phyloP scores from a whole-genome alignment of 2,329 filamentous ascomycete genomes.

The Huntiella decipiens region DNA sequence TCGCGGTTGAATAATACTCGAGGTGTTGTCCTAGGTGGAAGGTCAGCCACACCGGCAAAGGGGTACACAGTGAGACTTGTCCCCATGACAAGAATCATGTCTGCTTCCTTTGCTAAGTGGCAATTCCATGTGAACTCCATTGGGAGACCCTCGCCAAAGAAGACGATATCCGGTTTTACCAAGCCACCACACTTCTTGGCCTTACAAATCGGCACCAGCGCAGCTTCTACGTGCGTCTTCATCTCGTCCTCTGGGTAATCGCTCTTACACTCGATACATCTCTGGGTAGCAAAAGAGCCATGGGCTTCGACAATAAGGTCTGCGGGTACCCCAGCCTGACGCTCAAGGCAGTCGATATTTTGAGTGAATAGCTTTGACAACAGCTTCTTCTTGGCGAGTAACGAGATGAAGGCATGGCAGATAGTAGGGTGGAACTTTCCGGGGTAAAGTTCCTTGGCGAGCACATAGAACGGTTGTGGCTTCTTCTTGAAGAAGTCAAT shows the following conservation, averaged over 20 bases:
- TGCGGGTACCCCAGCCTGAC: conserved; percentile 62
- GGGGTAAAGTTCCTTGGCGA: conserved; percentile 83
- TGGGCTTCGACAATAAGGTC: conserved; percentile 83
- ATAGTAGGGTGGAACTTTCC: conserved; percentile 77
- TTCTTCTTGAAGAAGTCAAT: conserved; percentile 73
- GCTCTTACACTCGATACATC: conserved; percentile 72
- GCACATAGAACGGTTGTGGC: conserved; percentile 75
- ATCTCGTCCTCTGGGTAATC: conserved; percentile 57
- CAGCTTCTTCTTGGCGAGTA: conserved; percentile 62
- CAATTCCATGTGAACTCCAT: conserved; percentile 19
- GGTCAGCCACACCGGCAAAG: conserved; percentile 61
- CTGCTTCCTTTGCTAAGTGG: conserved; percentile 37
- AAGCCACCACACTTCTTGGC: conserved; percentile 47
- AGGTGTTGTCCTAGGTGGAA: conserved; percentile 43
- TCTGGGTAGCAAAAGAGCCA: conserved; percentile 79
- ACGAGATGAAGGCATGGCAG: conserved; percentile 69
- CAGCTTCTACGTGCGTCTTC: conserved; percentile 45
- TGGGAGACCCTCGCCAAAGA: conserved; percentile 60
- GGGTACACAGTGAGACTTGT: conserved; percentile 78
- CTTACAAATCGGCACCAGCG: conserved; percentile 51
- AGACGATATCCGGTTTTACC: conserved; percentile 89
- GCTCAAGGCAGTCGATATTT: conserved; percentile 92
- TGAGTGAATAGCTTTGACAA: conserved; percentile 84
- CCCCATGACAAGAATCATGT: conserved; percentile 70
- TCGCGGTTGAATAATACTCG: conserved; percentile 79